Percentiles rank a stretch among this genome's conserved stretches.
These are phyloP conservation scores for Annulohypoxylon bovei DNA, from an alignment of 495 filamentous ascomycete species.

Conservation along the genomic window DNA sequence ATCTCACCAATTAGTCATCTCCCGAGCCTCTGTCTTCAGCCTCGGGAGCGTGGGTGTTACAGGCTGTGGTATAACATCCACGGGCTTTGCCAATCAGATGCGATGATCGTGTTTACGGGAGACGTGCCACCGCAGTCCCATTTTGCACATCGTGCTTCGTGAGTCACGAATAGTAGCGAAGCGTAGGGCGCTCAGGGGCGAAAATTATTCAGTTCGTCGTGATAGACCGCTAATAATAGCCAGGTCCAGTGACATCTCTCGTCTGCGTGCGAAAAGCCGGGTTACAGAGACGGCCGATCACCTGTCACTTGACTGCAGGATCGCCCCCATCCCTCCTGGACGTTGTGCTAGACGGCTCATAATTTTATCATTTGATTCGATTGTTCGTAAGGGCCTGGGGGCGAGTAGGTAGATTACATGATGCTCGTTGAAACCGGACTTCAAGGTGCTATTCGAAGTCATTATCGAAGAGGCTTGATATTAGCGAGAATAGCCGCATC, in stretches of 20 bases:
- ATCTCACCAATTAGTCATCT: slow-evolving; percentile 25
- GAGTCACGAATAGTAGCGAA: neutral
- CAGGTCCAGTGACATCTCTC: slow-evolving; percentile 26
- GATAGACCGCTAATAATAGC: slow-evolving; percentile 7
- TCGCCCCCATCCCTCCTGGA: slow-evolving; percentile 9
- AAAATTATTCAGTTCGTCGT: neutral
- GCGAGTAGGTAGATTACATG: neutral
- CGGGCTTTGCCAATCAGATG: neutral
- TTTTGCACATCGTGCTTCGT: neutral
- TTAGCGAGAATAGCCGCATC: neutral
- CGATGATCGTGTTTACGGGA: neutral
- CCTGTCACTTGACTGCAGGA: neutral
- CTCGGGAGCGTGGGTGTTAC: slow-evolving; percentile 1
- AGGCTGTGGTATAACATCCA: neutral
- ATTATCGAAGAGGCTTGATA: neutral
- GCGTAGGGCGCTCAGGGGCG: neutral
- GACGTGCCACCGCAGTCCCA: neutral
- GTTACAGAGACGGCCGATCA: slow-evolving; percentile 1
- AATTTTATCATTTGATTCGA: neutral
- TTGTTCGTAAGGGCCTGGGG: neutral
- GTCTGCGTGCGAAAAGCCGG: slow-evolving; percentile 20
- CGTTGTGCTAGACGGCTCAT: neutral
- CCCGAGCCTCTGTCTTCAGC: slow-evolving; percentile 24
- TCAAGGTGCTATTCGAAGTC: neutral
- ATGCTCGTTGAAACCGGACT: neutral